Conservation (phyloP, 2,329 filamentous ascomycete genomes). For the Talaromyces sp. region DNA sequence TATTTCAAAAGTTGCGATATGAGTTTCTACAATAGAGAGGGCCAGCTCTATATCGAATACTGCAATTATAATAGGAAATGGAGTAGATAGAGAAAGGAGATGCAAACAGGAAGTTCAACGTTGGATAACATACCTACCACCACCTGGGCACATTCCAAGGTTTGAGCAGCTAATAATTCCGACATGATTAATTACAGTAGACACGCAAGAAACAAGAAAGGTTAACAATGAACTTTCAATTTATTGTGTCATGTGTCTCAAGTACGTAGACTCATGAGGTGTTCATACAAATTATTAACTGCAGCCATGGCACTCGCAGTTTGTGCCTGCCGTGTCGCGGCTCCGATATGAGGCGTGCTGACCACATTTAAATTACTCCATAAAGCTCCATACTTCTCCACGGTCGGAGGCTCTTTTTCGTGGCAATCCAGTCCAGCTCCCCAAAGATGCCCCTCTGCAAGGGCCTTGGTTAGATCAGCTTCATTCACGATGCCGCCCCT, state of each 20-base stretch:
- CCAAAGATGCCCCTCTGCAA: conserved; percentile 40
- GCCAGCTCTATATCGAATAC: too few relatives aligned
- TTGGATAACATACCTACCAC: too few relatives aligned
- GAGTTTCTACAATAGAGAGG: too few relatives aligned
- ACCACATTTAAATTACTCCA: conserved; percentile 42
- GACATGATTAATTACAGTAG: too few relatives aligned
- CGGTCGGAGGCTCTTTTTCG: conserved; percentile 43
- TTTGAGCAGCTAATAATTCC: too few relatives aligned
- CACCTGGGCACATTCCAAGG: too few relatives aligned
- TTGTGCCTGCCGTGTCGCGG: conserved; percentile 46
- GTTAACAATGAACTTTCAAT: too few relatives aligned
- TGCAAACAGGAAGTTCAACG: too few relatives aligned
- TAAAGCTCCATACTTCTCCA: conserved; percentile 36
- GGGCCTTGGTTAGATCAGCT: conserved; percentile 32
- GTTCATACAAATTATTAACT: conserved; percentile 34
- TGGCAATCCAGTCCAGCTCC: conserved; percentile 48
- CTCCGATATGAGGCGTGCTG: conserved; percentile 52
- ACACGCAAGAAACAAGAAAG: too few relatives aligned
- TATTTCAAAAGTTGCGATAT: not conserved
- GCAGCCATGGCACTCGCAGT: conserved; percentile 39
- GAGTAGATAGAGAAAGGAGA: too few relatives aligned
- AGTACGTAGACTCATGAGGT: conserved; percentile 11
- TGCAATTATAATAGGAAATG: too few relatives aligned
- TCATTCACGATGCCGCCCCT: conserved; percentile 48
- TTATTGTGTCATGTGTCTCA: too few relatives aligned